These are phyloP conservation scores for Actinomucor elegans DNA, from an alignment of 371 early-diverging fungal species.

Conservation along the genomic window DNA sequence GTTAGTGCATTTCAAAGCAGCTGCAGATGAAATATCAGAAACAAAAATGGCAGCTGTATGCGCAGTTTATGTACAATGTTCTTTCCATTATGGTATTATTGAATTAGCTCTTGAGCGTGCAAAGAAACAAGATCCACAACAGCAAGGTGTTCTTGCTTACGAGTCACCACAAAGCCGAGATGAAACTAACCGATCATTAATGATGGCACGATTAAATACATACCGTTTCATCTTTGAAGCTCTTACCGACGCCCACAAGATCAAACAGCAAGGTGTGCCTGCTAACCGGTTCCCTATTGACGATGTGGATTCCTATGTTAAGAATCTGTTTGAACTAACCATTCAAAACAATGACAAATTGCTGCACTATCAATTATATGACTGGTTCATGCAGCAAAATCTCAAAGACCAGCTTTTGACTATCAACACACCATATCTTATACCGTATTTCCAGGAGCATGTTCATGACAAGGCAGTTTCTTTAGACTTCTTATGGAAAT, in stretches of 20 bases:
- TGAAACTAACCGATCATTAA: neutral
- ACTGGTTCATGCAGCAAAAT: conserved; percentile 59
- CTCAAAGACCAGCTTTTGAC: conserved; percentile 30
- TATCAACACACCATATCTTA: conserved; percentile 57
- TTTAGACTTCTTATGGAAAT: conserved; percentile 74
- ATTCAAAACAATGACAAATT: conserved; percentile 54
- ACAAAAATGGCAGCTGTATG: conserved; percentile 64
- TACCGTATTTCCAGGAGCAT: conserved; percentile 64
- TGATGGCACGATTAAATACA: neutral
- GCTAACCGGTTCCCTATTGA: neutral
- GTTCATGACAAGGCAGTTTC: conserved; percentile 46
- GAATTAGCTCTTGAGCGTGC: conserved; percentile 76
- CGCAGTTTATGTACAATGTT: conserved; percentile 47
- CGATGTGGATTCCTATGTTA: neutral
- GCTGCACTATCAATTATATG: conserved; percentile 72
- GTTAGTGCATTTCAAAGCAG: conserved; percentile 54
- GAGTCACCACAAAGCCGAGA: conserved; percentile 17
- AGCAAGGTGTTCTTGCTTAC: conserved; percentile 50
- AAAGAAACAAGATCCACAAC: conserved; percentile 58
- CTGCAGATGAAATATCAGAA: conserved; percentile 35
- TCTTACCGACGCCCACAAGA: conserved; percentile 38
- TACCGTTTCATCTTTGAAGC: conserved; percentile 7
- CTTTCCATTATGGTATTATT: conserved; percentile 60
- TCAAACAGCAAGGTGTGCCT: neutral
- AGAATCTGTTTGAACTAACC: conserved; percentile 39